Base-by-base conservation (phyloP, 1,284 basidiomycete species). In the Apiotrichum porosum region DNA sequence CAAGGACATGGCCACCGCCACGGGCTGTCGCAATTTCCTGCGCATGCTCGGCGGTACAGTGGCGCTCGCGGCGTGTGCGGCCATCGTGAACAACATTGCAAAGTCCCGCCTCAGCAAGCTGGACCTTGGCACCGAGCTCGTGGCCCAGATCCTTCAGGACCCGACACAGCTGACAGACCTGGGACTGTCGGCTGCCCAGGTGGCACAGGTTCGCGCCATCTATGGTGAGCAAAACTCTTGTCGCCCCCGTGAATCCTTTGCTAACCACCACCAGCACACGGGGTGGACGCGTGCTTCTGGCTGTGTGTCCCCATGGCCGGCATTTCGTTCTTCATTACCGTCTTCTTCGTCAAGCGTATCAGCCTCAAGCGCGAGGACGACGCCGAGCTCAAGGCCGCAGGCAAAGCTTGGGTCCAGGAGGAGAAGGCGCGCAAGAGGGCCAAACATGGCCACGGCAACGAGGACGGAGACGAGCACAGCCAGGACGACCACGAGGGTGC, bases 1-100 rank as follows among this genome's bases (percentile, higher is more conserved):
- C 15, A 58, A 56, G 22, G 63, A 65, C 37, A 65, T 66, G 64
- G 66, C 64, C 6, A 60, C 62, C 3, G 65, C 63, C 13, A 66
- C 63, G 0, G 65, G 63, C 3, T 57, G 55, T 21, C 44, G 57
- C 39, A 68, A 62, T 46, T 66, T 63, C 38, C 52, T 68, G 13
- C 60, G 66, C 42, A 58, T 63, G 57, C 50, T 68, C 13, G 66
- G 58, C 19, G 57, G 57, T 14, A 58, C 55, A 0, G 42, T 58
- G 30, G 33, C 52, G 4, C 51, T 59, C 23, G 57, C 57, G 2
- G 60, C 52, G n/a, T 60, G 56, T 33, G 37, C 57, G 4, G 57
- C 57, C 2, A 57, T 60, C 19, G 31, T 60, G 22, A 65, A 63
- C 47, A 68, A 68, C 37, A 44, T 57, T 22, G 64, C 62, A 13